phyloP scores from a whole-genome alignment of 129 eudicot species.

The Artemisia annua region DNA sequence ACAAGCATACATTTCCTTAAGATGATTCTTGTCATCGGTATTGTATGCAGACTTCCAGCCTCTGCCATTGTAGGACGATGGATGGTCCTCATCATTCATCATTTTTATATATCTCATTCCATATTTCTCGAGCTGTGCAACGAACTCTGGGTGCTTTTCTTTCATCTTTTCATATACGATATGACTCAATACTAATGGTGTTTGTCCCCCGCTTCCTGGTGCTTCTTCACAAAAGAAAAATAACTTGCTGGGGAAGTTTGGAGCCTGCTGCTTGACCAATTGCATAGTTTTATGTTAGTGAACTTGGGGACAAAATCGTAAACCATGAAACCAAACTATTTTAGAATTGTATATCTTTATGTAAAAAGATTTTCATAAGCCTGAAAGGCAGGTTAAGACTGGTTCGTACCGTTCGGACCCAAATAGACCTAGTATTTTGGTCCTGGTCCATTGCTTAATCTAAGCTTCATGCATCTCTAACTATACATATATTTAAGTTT shows the following conservation, averaged over 20 bases:
- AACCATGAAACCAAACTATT: too few relatives aligned
- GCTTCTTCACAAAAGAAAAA: conserved; percentile 86
- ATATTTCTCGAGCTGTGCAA: conserved; percentile 25
- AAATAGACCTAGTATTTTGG: too few relatives aligned
- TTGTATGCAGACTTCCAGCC: conserved; percentile 71
- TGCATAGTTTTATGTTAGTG: not conserved
- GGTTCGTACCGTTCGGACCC: too few relatives aligned
- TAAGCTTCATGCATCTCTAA: too few relatives aligned
- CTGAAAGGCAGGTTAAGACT: too few relatives aligned
- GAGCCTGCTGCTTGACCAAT: conserved; percentile 36
- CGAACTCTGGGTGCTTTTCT: conserved; percentile 28
- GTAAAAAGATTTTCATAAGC: too few relatives aligned
- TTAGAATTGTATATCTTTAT: too few relatives aligned
- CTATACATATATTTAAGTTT: too few relatives aligned
- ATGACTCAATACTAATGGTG: conserved; percentile 61
- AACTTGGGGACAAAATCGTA: not conserved
- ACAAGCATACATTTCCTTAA: conserved; percentile 62
- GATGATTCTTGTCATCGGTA: conserved; percentile 63
- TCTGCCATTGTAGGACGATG: conserved; percentile 60
- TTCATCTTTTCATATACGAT: conserved; percentile 27
- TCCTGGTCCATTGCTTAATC: too few relatives aligned
- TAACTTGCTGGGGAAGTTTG: conserved; percentile 61
- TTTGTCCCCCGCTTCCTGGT: conserved; percentile 80
- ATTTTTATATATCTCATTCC: conserved; percentile 36
- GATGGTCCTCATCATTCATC: conserved; percentile 61